Base-by-base conservation (phyloP, 495 filamentous ascomycete species). In the Hypomontagnella submonticulosa region DNA sequence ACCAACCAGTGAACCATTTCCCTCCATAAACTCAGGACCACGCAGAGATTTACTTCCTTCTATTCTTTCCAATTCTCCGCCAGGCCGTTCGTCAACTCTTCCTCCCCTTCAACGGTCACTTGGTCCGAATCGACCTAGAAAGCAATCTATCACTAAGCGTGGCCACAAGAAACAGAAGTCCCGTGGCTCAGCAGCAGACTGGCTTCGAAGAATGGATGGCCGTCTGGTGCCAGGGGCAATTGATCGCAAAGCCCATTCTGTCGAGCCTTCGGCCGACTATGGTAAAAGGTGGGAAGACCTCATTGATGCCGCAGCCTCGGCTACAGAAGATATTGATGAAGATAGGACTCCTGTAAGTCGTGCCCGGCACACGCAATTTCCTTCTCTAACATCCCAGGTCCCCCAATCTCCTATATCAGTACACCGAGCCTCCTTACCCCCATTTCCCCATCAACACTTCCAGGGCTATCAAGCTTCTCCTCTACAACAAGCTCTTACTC, bases 271-370 rank as follows among this genome's bases (percentile, higher is more conserved):
- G 30, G 87, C 84, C 63, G 85, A 89, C 42, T 91, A 88, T 75
- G 91, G 92, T 38, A 94, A 93, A 80, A 83, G 93, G 70, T 97
- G 93, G 93, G 92, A 96, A 76, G 93, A 97, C 75, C 77, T 97
- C 61, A 93, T 97, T 57, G 93, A 97, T 76, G 93, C 93, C 8
- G 91, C 91, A 18, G 89, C 92, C 12, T 96, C 91, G 34, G 92
- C 92, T 8, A 96, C 92, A 5, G 92, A 96, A 81, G 93, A 95
- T 76, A 92, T 95, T 67, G 91, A 94, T 69, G 86, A 88, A 66
- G 90, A 94, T 64, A 85, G 91, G 73, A 93, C 90, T 66, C 90
- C 90, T 63, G 90, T 92, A 81, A 83, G 87, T 83, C 55, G 43
- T 67, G 49, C 50, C 47, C 55, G 61, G 56, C 64, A 72, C 73